Percentiles rank a stretch among this genome's conserved stretches.
phyloP scores from a whole-genome alignment of 495 filamentous ascomycete species.

The Hypoxylon intermedium region DNA sequence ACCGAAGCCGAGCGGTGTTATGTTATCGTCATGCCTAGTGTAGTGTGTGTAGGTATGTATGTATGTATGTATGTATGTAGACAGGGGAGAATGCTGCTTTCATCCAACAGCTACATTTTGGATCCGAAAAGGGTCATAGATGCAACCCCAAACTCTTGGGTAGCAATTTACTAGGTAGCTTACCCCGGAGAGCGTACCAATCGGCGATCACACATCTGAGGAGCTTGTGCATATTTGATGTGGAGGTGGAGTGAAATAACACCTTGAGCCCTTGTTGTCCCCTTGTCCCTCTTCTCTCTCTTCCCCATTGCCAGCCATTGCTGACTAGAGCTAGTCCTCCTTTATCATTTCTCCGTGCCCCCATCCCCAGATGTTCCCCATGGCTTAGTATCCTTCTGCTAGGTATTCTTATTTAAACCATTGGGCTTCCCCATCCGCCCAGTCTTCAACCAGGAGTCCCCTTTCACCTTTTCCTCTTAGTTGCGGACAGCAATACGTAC shows the following conservation, averaged over 20 bases:
- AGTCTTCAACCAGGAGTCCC: not conserved
- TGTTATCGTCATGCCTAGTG: too few species aligned
- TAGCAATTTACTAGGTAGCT: constrained; percentile 23
- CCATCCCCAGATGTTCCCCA: constrained; percentile 10
- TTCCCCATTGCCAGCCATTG: not conserved
- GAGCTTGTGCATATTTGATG: not conserved
- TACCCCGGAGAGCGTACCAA: constrained; percentile 29
- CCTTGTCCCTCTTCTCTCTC: not conserved
- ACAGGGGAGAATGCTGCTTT: not conserved
- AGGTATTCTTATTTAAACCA: constrained; percentile 19
- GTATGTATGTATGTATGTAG: too few species aligned
- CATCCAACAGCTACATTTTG: not conserved
- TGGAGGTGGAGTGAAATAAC: constrained; percentile 14
- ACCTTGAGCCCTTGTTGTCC: too few species aligned
- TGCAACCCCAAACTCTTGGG: constrained; percentile 21
- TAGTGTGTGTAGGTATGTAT: too few species aligned
- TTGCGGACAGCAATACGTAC: constrained; percentile 20
- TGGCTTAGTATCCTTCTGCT: not conserved
- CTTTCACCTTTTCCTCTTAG: constrained; percentile 7
- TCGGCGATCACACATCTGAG: constrained; percentile 15
- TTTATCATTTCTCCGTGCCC: constrained; percentile 13
- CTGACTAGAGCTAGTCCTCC: constrained; percentile 3
- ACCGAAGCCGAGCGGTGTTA: too few species aligned
- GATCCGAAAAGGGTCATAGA: not conserved
- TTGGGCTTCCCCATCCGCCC: constrained; percentile 2